Base-by-base conservation (phyloP, 2,329 filamentous ascomycete species). In the Dryadomyces quercus-mongolicae region DNA sequence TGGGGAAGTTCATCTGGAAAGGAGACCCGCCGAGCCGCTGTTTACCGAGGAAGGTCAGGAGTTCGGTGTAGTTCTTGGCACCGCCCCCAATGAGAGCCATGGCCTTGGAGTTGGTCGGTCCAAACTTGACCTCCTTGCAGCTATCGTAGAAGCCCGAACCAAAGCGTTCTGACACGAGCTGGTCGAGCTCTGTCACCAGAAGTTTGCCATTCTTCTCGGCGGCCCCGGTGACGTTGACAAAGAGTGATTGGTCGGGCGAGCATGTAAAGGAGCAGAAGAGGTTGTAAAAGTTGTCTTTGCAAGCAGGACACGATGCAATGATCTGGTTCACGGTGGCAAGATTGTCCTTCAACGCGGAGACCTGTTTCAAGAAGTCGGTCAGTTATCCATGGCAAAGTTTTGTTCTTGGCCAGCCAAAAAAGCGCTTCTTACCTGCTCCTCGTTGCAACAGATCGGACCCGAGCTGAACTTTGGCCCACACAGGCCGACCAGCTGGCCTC, bases 111-210 rank as follows among this genome's bases (percentile, higher is more conserved):
- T 95, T 95, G 45, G 92, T 91, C 7, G 91, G 86, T 40, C 93
- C 93, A 64, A 97, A 96, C 66, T 98, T 98, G 70, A 98, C 92
- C 67, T 98, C 90, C 70, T 97, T 97, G 74, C 93, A 98, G 71
- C 93, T 98, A 69, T 95, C 80, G 67, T 91, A 98, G 72, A 98
- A 94, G 1, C 87, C 90, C 9, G 80, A 77, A 46, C 89, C 91
- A 66, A 94, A 97, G 53, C 86, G 76, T 55, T 90, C 77, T 2
- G 89, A 88, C 61, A 96, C 82, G 6, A 97, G 73, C 64, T 96
- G 92, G 65, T 96, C 91, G 21, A 98, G 72, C 71, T 96, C 89
- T 1, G 86, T 89, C 15, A 96, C 90, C n/a, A 89, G 68, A 2
- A 65, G 67, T 61, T 81, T 81, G 42, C 71, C 76, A 47, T 68